These are phyloP conservation scores for Parachaetomium inaequale DNA, from an alignment of 495 filamentous ascomycete genomes.

Conservation along the genomic window DNA sequence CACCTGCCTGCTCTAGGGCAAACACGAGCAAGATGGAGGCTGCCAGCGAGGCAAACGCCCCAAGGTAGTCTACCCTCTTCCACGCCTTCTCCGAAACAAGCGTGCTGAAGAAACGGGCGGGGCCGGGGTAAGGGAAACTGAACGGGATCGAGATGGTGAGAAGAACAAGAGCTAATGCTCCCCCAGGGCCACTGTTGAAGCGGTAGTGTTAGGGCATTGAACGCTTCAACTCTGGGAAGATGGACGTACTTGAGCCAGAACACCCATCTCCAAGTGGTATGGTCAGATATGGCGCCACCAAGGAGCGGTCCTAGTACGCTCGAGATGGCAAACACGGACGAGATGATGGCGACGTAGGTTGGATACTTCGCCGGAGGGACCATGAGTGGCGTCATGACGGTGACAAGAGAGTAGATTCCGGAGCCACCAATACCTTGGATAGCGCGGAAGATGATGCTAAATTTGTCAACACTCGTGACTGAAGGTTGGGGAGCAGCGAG, in stretches of 20 bases:
- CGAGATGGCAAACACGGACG: conserved; percentile 45
- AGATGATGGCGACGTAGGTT: conserved; percentile 45
- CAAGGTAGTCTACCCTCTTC: conserved; percentile 26
- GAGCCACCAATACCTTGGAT: conserved; percentile 56
- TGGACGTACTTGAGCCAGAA: conserved; percentile 38
- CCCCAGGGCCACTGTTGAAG: conserved; percentile 30
- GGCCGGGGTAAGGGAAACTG: background rate
- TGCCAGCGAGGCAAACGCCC: conserved; percentile 24
- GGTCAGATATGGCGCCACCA: conserved; percentile 40
- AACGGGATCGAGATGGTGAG: conserved; percentile 34
- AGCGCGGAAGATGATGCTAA: conserved; percentile 51
- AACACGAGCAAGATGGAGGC: conserved; percentile 32
- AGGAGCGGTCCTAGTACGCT: conserved; percentile 44
- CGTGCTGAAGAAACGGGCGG: background rate
- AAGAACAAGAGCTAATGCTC: conserved; percentile 24
- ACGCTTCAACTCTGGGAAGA: background rate
- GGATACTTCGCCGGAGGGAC: conserved; percentile 45
- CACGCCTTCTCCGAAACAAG: background rate
- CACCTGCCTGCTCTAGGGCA: conserved; percentile 32
- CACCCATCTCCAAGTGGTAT: conserved; percentile 40
- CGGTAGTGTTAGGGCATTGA: background rate
- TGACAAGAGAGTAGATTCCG: conserved; percentile 51
- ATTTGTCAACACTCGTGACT: background rate
- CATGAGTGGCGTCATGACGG: conserved; percentile 46
- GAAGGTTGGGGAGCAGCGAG: background rate